Evolutionary conservation across 306 rosid genomes (phyloP).

Genomic region (Phaseolus lunatus): DNA sequence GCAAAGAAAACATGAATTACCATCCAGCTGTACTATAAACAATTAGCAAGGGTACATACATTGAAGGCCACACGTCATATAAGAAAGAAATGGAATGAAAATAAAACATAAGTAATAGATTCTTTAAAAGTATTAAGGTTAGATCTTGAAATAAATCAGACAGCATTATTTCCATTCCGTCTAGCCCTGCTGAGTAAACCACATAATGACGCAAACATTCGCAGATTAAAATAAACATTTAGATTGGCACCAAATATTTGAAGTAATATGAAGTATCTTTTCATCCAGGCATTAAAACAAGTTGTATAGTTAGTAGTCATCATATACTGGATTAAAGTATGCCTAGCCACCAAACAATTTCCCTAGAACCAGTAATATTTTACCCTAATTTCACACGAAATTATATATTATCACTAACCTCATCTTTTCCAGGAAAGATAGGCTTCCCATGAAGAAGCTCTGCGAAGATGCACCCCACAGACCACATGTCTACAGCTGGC

Average conservation of each 20-base stretch:
- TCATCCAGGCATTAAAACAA: not conserved
- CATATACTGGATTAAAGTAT: constrained; percentile 8
- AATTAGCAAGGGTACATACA: not conserved
- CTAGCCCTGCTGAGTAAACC: not conserved
- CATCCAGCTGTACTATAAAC: constrained; percentile 7
- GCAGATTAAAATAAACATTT: not conserved
- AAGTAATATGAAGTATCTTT: not conserved
- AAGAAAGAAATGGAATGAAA: constrained; percentile 20
- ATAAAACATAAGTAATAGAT: not conserved
- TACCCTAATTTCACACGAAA: not conserved
- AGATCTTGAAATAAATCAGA: not conserved
- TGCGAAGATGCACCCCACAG: constrained; percentile 83
- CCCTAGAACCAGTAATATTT: constrained; percentile 14
- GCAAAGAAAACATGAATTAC: constrained; percentile 22
- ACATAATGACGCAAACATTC: not conserved
- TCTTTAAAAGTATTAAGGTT: constrained; percentile 11
- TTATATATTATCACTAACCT: constrained; percentile 53
- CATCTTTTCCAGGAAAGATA: constrained; percentile 77
- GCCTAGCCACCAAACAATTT: not conserved
- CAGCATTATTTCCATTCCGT: constrained; percentile 8
- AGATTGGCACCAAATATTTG: not conserved
- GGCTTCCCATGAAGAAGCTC: constrained; percentile 80
- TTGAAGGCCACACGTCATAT: not conserved
- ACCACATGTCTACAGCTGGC: constrained; percentile 87
- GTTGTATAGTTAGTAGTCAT: not conserved